Base-by-base conservation (phyloP, 1,139 yeast species). In the Komagataea norvegica region DNA sequence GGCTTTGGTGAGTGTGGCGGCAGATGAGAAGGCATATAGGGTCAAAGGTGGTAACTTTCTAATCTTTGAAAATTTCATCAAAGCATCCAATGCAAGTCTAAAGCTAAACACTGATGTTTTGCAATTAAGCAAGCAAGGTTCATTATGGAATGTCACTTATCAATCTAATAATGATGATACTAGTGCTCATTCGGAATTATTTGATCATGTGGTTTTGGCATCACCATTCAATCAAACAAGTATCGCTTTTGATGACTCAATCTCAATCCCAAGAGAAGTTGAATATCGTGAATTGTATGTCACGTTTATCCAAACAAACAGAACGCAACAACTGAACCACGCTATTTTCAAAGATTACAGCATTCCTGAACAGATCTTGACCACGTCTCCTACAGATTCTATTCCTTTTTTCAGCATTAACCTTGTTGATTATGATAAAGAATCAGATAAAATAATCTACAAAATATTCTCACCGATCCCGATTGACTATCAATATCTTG, bases 191-290 rank as follows among this genome's bases (percentile, higher is more conserved):
- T 26, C 28, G 2, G 55, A 52, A 16, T 19, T 29, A 1, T 69
- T 57, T 45, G 72, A 69, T 41, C 54, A 65, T 22, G 70, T 70
- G 7, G 51, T 70, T 13, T 46, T 70, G 16, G 73, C 74, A 2
- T 55, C 68, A 0, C 75, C 75, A 2, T 48, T 52, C 24, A 44
- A 54, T 22, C 61, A 54, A 28, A 41, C 67, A 1, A 44, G 44
- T 5, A 54, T 68, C 29, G 31, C 36, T 1, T 25, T 48, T n/a
- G 36, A 19, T 14, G 38, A 43, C 7, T 45, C 47, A 5, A 15
- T 15, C 5, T 5, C 13, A 8, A 13, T 45, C 7, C 32, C 43
- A 9, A 18, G 4, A 3, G 33, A 40, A 6, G 57, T 56, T 17
- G 56, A 56, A 25, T 63, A 63, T 37, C 48, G 60, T 34, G 42